Evolutionary conservation across 805 yeast genomes (phyloP), one percentile per base, ranked within the genome.

Genomic region (Myxozyma vanderwaltii): DNA sequence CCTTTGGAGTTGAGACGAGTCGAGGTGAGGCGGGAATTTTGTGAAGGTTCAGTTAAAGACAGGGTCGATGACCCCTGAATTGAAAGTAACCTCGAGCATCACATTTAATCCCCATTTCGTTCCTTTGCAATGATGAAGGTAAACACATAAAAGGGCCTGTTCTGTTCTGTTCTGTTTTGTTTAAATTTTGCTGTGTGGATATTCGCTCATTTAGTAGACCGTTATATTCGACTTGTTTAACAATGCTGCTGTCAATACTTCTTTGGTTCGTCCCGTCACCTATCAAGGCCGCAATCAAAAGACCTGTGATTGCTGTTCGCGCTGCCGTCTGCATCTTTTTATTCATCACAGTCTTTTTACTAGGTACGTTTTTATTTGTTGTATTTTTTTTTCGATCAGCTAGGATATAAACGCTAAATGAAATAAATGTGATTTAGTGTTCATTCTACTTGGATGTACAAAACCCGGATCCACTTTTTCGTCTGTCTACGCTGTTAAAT

Each of bases 381-480:
- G 8, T 39, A 15, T 27, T 31, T 17, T 23, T 52, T 26, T 45
- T 26, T 40, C n/a, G n/a, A n/a, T n/a, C n/a, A n/a, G n/a, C n/a
- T n/a, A n/a, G n/a, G n/a, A n/a, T n/a, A n/a, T n/a, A n/a, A n/a
- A n/a, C n/a, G n/a, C n/a, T n/a, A n/a, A 12, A 15, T 4, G 29
- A 38, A 15, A 10, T 38, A 36, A 31, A 51, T 50, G 21, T 8
- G 4, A 15, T n/a, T 3, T 21, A 56, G 64, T 47, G 10, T 62
- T 61, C 24, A 54, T 55, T 10, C 24, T 63, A 35, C 56, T 63
- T 19, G 67, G 67, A 19, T 56, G 57, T 15, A 55, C 67, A 17
- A 24, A 54, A 35, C 6, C 63, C 4, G 45, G 29, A 6, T 23
- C 51, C 1, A 36, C 67, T 1, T 63, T 59, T 53, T 54, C 67